These are phyloP conservation scores for Geranium incanum DNA, from an alignment of 441 rosid genomes.

Conservation along the genomic window DNA sequence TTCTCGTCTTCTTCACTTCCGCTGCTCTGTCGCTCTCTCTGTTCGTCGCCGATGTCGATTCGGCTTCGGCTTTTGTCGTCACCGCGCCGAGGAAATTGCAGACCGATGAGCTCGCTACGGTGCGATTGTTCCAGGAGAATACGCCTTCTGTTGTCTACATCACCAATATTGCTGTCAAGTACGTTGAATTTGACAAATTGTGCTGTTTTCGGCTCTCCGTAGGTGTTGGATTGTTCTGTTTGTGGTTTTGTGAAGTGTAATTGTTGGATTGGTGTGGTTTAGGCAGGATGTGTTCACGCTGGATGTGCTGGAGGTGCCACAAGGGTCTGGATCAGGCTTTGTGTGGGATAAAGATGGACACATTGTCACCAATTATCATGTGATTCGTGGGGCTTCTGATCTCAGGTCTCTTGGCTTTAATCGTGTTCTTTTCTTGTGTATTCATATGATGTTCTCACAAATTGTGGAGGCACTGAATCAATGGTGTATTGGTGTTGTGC, in stretches of 20 bases:
- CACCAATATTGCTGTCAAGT: conserved; percentile 88
- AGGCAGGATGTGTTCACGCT: conserved; percentile 95
- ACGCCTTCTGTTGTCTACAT: conserved; percentile 96
- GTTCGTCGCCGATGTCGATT: conserved; percentile 43
- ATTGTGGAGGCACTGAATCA: background rate
- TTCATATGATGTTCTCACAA: background rate
- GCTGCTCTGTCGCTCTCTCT: conserved; percentile 59
- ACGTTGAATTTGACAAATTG: background rate
- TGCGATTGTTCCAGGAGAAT: conserved; percentile 81
- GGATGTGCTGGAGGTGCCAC: conserved; percentile 93
- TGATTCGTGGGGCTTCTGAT: conserved; percentile 96
- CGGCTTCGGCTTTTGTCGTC: conserved; percentile 69
- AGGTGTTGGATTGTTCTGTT: background rate
- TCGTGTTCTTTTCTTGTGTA: background rate
- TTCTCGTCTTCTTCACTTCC: conserved; percentile 62
- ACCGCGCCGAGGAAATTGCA: conserved; percentile 65
- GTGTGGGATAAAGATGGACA: conserved; percentile 87
- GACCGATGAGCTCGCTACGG: conserved; percentile 85
- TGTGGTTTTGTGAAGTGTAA: background rate
- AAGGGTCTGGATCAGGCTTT: conserved; percentile 95
- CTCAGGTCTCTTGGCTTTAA: conserved; percentile 49
- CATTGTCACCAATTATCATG: conserved; percentile 89
- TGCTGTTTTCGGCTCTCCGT: background rate
- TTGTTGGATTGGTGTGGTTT: conserved; percentile 9
- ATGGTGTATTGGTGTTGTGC: background rate